Base-by-base conservation (phyloP, 352 stramenopile genomes). In the Globisporangium orthogonon region DNA sequence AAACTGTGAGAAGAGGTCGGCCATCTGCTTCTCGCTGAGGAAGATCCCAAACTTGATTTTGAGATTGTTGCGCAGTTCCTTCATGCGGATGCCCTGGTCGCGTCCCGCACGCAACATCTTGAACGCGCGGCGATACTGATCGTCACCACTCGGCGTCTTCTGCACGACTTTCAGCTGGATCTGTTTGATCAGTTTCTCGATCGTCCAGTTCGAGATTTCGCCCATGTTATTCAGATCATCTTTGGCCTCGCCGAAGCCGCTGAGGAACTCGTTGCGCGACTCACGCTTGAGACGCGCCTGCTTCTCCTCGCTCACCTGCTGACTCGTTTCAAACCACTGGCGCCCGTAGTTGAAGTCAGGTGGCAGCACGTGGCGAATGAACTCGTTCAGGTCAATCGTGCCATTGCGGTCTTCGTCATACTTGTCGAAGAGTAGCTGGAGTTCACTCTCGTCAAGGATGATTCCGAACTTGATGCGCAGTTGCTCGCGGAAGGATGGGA, bases 141-240 rank as follows among this genome's bases (percentile, higher is more conserved):
- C 80, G 39, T 90, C 81, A 28, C 83, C 76, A 9, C 78, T 80
- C 10, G 83, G 80, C 4, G 79, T 90, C 62, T 84, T 84, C 65
- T 93, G 78, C 23, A 89, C 68, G 18, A 93, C 76, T 50, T 93
- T 93, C 51, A 69, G 54, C 59, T 89, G 80, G 66, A 93, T 93
- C 50, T 87, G 75, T 60, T 80, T 83, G 56, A 70, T 76, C 23
- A 93, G 64, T 15, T 63, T 70, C 47, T 89, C 71, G 17, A 91
- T 62, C 6, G 76, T 88, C 74, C 78, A 90, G 54, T 83, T 74
- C 17, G 70, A 78, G 4, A 67, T 63, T 59, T 86, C 62, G 23
- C 71, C 73, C 30, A 48, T 74, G 47, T 83, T 83, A 41, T 71
- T 52, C 9, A 83, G 46, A 41, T 73, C 58, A 31, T 78, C 68